These are phyloP conservation scores for Leccinum griseonigrum DNA, from an alignment of 1,284 basidiomycete genomes.

Conservation along the genomic window DNA sequence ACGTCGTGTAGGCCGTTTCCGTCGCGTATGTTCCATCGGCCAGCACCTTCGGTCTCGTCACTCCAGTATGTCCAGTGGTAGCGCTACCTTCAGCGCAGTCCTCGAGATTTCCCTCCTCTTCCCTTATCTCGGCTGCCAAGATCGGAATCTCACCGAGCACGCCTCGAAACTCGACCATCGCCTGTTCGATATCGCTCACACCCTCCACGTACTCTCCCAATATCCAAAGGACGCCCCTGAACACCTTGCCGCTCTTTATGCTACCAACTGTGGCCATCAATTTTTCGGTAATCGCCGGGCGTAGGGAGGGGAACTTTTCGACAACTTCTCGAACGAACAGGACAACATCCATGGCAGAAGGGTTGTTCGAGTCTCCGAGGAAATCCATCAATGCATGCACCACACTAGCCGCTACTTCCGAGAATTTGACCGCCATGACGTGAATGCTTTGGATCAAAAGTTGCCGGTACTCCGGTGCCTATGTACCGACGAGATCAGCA, in stretches of 20 bases:
- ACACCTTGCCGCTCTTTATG: conserved; percentile 98
- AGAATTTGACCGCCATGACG: conserved; percentile 95
- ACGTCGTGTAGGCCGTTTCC: conserved; percentile 86
- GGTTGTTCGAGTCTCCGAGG: conserved; percentile 94
- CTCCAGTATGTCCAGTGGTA: conserved; percentile 37
- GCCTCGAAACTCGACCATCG: conserved; percentile 82
- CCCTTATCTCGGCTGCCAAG: conserved; percentile 85
- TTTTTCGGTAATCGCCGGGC: conserved; percentile 83
- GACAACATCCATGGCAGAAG: conserved; percentile 94
- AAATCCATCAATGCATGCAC: conserved; percentile 99
- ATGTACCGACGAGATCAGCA: not conserved
- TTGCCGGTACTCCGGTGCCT: conserved; percentile 94
- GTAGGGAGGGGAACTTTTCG: conserved; percentile 94
- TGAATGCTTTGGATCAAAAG: conserved; percentile 98
- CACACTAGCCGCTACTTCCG: conserved; percentile 96
- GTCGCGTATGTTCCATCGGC: conserved; percentile 99
- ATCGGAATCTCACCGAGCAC: conserved; percentile 97
- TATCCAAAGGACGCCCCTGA: conserved; percentile 97
- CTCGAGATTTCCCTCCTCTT: conserved; percentile 51
- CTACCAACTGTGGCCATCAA: conserved; percentile 82
- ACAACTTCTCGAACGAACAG: conserved; percentile 97
- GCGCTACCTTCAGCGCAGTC: conserved; percentile 41
- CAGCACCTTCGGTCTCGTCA: conserved; percentile 63
- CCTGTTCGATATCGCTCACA: conserved; percentile 62
- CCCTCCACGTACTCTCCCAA: conserved; percentile 91